Conservation (phyloP, 805 yeast species). For the Ogataea populi-albae region DNA sequence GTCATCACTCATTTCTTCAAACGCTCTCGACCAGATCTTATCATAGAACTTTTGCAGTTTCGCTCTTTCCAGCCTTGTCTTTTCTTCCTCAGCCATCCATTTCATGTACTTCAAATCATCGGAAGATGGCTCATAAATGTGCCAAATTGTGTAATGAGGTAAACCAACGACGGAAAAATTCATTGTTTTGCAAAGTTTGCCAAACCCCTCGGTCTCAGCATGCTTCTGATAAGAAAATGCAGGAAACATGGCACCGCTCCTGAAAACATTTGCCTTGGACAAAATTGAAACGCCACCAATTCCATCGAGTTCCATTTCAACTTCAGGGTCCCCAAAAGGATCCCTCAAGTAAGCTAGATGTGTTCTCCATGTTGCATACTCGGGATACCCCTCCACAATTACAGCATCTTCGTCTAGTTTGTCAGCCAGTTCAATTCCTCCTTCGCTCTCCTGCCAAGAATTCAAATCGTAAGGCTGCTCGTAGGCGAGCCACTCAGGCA, state of each 20-base stretch:
- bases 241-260: slow-evolving; percentile 88
- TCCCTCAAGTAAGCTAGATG: slow-evolving; percentile 91
- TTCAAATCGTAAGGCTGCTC: slow-evolving; percentile 80
- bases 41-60: slow-evolving; percentile 66
- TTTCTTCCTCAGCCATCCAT: slow-evolving; percentile 80
- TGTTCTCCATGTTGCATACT: slow-evolving; percentile 96
- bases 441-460: slow-evolving; percentile 80
- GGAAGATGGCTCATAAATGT: slow-evolving; percentile 85
- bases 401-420: slow-evolving; percentile 85
- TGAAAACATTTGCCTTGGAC: slow-evolving; percentile 79
- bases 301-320: slow-evolving; percentile 90
- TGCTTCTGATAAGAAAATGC: slow-evolving; percentile 91
- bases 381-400: slow-evolving; percentile 93
- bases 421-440: slow-evolving; percentile 72
- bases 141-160: slow-evolving; percentile 94
- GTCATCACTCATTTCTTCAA: slow-evolving; percentile 68
- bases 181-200: slow-evolving; percentile 81
- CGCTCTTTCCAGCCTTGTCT: slow-evolving; percentile 58
- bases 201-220: slow-evolving; percentile 97
- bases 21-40: slow-evolving; percentile 76
- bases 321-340: slow-evolving; percentile 89
- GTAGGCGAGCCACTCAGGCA: slow-evolving; percentile 78
- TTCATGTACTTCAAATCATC: slow-evolving; percentile 85
- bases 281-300: slow-evolving; percentile 95
- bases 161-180: slow-evolving; percentile 81